phyloP scores from a whole-genome alignment of 116 monocot genomes.

The Iris pallida region DNA sequence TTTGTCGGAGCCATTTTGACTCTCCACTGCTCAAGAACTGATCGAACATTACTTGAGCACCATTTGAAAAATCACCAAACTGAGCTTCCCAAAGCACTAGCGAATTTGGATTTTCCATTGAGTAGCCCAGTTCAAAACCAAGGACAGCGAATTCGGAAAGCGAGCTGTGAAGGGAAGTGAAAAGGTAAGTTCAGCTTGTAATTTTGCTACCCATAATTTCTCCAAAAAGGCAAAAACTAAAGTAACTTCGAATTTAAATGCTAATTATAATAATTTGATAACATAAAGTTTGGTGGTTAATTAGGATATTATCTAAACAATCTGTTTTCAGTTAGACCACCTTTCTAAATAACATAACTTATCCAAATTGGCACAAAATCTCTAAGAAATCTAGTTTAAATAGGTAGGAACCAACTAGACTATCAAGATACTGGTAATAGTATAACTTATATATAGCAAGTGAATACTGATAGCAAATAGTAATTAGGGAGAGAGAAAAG shows the following conservation, averaged over 20 bases:
- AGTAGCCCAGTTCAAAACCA: conserved; percentile 90
- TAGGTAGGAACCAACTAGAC: no score
- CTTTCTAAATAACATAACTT: no score
- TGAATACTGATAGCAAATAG: no score
- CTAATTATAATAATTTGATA: not conserved
- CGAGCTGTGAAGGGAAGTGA: conserved; percentile 41
- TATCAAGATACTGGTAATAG: no score
- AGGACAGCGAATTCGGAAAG: conserved; percentile 88
- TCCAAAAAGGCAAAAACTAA: not conserved
- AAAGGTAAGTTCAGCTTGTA: not conserved
- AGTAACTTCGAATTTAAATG: not conserved
- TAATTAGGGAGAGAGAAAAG: no score
- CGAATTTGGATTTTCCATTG: conserved; percentile 95
- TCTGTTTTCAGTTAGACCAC: no score
- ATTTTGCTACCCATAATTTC: not conserved
- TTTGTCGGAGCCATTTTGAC: conserved; percentile 85
- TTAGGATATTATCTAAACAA: no score
- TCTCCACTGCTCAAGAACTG: conserved; percentile 96
- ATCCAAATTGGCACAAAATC: no score
- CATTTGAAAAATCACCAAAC: conserved; percentile 95
- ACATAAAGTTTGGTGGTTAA: no score
- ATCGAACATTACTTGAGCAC: conserved; percentile 92
- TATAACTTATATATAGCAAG: no score
- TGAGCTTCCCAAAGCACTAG: conserved; percentile 95
- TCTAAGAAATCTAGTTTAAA: no score